Evolutionary conservation across 1,139 yeast species (phyloP).

Genomic region (Ashbya aceris): DNA sequence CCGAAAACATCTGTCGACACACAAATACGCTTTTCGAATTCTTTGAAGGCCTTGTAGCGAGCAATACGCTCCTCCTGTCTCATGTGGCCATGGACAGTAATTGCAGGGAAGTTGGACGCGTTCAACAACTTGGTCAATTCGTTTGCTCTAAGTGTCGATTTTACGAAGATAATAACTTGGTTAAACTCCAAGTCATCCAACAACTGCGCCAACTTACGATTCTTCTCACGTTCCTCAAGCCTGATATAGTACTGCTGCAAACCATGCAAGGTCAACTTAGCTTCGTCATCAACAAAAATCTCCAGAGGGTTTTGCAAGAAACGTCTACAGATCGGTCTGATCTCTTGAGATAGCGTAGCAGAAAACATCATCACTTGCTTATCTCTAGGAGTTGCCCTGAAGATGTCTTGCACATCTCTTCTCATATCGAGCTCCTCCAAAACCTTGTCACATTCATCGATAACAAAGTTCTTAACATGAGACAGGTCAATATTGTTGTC

Average conservation of each 20-base stretch:
- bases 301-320: conserved; percentile 97
- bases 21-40: conserved; percentile 97
- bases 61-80: conserved; percentile 98
- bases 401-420: conserved; percentile 96
- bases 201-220: conserved; percentile 84
- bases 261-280: conserved; percentile 95
- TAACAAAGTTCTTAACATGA: conserved; percentile 88
- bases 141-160: conserved; percentile 85
- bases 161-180: conserved; percentile 95
- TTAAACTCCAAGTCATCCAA: conserved; percentile 93
- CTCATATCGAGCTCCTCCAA: conserved; percentile 91
- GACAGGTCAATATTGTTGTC: conserved; percentile 82
- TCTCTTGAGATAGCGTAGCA: conserved; percentile 89
- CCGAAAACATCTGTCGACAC: conserved; percentile 98
- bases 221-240: conserved; percentile 84
- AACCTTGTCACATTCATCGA: conserved; percentile 98
- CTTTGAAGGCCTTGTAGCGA: conserved; percentile 92
- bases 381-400: conserved; percentile 96
- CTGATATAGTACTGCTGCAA: conserved; percentile 93
- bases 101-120: conserved; percentile 94
- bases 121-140: conserved; percentile 83
- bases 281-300: conserved; percentile 95
- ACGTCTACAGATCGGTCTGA: conserved; percentile 94
- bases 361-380: conserved; percentile 99
- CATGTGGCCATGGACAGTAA: conserved; percentile 92